Evolutionary conservation across 2,329 filamentous ascomycete species (phyloP), one percentile per base, ranked within the genome.

Genomic region (Arthrobotrys entomopaga): DNA sequence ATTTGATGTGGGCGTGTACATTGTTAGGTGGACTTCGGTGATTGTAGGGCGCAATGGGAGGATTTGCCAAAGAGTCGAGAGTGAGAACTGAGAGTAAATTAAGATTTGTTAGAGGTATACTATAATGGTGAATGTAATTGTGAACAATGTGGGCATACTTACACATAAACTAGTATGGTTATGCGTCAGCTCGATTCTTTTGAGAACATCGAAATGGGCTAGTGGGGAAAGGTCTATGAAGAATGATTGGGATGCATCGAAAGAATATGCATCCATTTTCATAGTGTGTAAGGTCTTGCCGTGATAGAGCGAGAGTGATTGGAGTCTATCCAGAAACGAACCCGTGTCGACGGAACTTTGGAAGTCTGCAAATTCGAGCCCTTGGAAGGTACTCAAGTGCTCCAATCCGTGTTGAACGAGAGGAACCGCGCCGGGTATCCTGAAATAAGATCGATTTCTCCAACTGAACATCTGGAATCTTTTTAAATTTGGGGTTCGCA

Each of bases 21-120:
- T 65, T 6, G 13, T 53, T 20, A 72, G 53, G 22, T 65, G 42
- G 22, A 72, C 43, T 49, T 72, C 67, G 15, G 49, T 53, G 29
- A 72, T 72, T 2, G 59, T 72, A 10, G 24, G 54, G 15, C n/a
- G 19, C 10, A 13, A 26, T 4, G 42, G 38, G 11, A 72, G 13
- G 2, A 54, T 20, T 1, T 22, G 15, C 67, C 59, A 72, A 11
- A 72, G 42, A 5, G 42, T 34, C 29, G 7, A 7, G 6, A 34
- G 29, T 7, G 29, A 34, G 29, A 1, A 8, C 29, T 34, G 29
- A 1, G 29, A 8, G 2, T 34, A 7, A 34, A 34, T 1, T 10
- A 34, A 34, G 29, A 34, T 34, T 34, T 10, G 29, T 2, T 2
- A n/a, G n/a, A n/a, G 50, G 20, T 64, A 46, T 48, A 64, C 66